A percentile compares a stretch with the other conserved stretches of the same genome.
Evolutionary conservation across 306 rosid species (phyloP).

Genomic region (Ceratonia siliqua): DNA sequence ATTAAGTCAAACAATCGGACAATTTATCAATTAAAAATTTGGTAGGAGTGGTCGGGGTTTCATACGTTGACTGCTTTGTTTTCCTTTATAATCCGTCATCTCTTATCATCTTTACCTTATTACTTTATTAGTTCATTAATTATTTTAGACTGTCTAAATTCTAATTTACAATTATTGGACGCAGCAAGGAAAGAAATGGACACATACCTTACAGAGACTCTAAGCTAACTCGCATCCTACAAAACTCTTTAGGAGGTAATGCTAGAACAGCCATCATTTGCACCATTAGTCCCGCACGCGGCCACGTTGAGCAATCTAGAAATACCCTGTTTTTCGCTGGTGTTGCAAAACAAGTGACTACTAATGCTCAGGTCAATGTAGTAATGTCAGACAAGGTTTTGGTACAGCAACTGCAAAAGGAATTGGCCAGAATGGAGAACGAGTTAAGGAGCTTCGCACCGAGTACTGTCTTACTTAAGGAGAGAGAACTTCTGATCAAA

Average conservation of each 20-base stretch:
- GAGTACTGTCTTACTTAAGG: slow-evolving; percentile 53
- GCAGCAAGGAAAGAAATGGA: slow-evolving; percentile 81
- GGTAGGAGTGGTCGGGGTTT: not conserved
- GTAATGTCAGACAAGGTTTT: slow-evolving; percentile 78
- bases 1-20: not conserved
- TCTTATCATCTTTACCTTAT: slow-evolving; percentile 18
- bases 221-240: slow-evolving; percentile 87
- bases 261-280: slow-evolving; percentile 94
- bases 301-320: slow-evolving; percentile 85
- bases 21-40: not conserved
- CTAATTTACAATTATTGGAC: slow-evolving; percentile 29
- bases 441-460: slow-evolving; percentile 60
- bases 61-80: not conserved
- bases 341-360: slow-evolving; percentile 83
- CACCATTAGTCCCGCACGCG: slow-evolving; percentile 82
- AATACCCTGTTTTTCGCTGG: slow-evolving; percentile 84
- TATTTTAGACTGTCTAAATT: slow-evolving; percentile 13
- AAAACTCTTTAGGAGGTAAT: slow-evolving; percentile 91
- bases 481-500: slow-evolving; percentile 73
- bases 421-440: slow-evolving; percentile 69
- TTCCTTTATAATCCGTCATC: slow-evolving; percentile 22
- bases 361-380: slow-evolving; percentile 81
- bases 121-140: slow-evolving; percentile 2
- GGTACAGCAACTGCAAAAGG: slow-evolving; percentile 78
- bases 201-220: slow-evolving; percentile 93